Evolutionary conservation across 306 rosid species (phyloP).

Genomic region (Pyrus betulifolia): DNA sequence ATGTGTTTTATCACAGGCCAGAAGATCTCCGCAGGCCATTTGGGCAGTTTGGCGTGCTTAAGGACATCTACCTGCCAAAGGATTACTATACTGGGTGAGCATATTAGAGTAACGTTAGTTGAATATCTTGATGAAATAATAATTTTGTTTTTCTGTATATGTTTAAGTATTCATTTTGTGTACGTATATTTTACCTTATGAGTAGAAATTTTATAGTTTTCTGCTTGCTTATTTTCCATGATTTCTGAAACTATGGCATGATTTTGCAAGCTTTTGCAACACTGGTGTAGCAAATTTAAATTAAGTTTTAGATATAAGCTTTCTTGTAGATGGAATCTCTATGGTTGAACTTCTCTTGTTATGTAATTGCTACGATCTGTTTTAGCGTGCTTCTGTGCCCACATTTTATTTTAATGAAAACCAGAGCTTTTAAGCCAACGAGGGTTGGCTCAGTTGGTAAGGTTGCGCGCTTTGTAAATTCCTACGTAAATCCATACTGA

Average conservation of each 20-base stretch:
- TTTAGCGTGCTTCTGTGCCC: not conserved
- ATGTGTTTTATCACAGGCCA: slow-evolving; percentile 36
- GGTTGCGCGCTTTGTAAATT: too few species aligned
- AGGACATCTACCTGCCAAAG: slow-evolving; percentile 89
- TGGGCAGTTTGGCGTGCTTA: slow-evolving; percentile 85
- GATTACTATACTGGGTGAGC: slow-evolving; percentile 97
- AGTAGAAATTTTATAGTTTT: not conserved
- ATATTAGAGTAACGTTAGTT: slow-evolving; percentile 4
- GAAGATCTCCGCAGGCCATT: slow-evolving; percentile 96
- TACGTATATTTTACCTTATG: not conserved
- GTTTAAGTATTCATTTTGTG: not conserved
- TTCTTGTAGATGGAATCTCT: not conserved
- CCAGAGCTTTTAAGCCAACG: not conserved
- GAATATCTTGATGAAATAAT: not conserved
- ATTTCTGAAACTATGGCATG: not conserved
- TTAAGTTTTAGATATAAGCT: not conserved
- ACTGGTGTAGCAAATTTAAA: not conserved
- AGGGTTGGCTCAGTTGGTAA: too few species aligned
- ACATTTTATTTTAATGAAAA: not conserved
- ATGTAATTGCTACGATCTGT: not conserved
- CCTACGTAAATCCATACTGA: too few species aligned
- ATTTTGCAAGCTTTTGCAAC: not conserved
- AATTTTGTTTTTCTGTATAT: not conserved
- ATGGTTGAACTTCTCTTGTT: not conserved
- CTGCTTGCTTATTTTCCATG: not conserved